A percentile compares a stretch with the other conserved stretches of the same genome.
These are phyloP conservation scores for Trichophyton benhamiae DNA, from an alignment of 2,329 filamentous ascomycete genomes.

Conservation along the genomic window DNA sequence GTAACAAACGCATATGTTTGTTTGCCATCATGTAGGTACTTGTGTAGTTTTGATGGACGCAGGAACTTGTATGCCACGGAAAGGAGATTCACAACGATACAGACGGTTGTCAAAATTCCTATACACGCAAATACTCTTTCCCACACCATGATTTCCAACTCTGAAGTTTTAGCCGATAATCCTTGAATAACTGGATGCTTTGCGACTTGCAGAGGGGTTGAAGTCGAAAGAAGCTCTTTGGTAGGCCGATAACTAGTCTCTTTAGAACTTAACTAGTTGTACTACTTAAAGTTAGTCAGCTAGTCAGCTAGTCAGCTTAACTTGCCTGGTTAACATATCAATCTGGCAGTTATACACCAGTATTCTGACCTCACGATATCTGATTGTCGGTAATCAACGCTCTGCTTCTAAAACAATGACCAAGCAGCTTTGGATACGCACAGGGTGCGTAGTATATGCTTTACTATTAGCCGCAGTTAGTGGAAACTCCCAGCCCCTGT, in stretches of 20 bases:
- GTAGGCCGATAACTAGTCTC: background rate
- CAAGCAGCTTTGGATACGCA: no score
- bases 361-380: no score
- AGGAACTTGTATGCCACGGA: conserved; percentile 12
- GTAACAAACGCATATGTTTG: conserved; percentile 40
- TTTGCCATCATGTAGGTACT: conserved; percentile 13
- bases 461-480: no score
- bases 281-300: background rate
- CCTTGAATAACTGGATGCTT: background rate
- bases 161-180: background rate
- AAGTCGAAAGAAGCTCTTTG: background rate
- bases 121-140: conserved; percentile 4
- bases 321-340: background rate
- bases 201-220: background rate
- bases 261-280: background rate
- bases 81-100: conserved; percentile 5
- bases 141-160: background rate
- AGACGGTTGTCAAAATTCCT: conserved; percentile 8
- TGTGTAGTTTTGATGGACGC: conserved; percentile 13
- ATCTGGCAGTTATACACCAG: no score
- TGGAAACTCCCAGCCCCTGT: no score
- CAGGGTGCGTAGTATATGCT: no score
- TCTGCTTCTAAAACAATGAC: no score
- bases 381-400: no score
- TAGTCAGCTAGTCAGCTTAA: background rate